These are phyloP conservation scores for Rhododendron simsii DNA, from an alignment of 148 eudicot species.

Conservation along the genomic window DNA sequence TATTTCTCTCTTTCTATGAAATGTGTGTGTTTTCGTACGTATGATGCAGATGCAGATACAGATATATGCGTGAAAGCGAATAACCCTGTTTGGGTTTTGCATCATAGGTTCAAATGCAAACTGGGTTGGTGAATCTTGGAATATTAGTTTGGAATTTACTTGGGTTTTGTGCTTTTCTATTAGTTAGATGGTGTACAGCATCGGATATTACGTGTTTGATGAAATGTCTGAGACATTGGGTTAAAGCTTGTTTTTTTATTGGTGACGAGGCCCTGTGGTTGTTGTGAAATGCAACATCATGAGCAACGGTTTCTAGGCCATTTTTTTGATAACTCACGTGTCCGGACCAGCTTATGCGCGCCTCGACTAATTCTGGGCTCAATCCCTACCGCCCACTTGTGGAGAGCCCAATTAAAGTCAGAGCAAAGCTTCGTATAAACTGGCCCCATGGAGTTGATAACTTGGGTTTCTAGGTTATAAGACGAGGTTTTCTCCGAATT, in stretches of 20 bases:
- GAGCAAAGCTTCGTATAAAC: too few relatives aligned
- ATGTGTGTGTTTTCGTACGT: background rate
- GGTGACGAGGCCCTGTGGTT: background rate
- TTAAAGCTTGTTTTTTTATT: background rate
- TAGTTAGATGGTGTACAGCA: background rate
- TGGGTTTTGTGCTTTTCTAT: background rate
- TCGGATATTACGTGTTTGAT: slow-evolving; percentile 1
- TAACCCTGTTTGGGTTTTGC: background rate
- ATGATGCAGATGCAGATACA: background rate
- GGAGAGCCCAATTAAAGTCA: too few relatives aligned
- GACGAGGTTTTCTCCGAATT: background rate
- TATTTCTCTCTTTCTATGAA: background rate
- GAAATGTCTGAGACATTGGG: background rate
- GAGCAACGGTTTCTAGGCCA: background rate
- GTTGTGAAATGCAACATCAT: background rate
- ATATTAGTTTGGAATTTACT: background rate
- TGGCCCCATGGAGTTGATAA: too few relatives aligned
- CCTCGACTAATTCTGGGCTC: too few relatives aligned
- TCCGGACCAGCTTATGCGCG: too few relatives aligned
- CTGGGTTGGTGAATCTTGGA: background rate
- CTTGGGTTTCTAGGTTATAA: background rate
- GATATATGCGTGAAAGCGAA: background rate
- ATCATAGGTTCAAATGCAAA: background rate
- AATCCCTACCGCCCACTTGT: too few relatives aligned
- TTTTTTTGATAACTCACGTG: too few relatives aligned